These are phyloP conservation scores for Leersia perrieri DNA, from an alignment of 176 grass and related monocot genomes.

Conservation along the genomic window DNA sequence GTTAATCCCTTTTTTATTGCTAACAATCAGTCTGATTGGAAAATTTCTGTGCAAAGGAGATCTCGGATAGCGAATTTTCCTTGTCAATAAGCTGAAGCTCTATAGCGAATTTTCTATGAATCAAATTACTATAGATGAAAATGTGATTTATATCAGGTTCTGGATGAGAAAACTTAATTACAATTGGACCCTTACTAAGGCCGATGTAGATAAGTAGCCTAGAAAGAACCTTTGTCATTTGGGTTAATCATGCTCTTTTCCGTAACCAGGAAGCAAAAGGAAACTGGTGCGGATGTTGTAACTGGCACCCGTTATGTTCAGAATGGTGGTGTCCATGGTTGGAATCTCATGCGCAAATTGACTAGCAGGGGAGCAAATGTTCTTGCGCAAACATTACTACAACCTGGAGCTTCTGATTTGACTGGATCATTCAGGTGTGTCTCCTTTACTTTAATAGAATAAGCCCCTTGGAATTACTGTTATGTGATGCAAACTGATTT, in stretches of 20 bases:
- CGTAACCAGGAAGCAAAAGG: slow-evolving; percentile 68
- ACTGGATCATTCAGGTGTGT: slow-evolving; percentile 87
- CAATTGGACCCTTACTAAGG: not conserved
- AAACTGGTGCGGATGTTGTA: slow-evolving; percentile 84
- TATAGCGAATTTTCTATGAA: too few relatives aligned
- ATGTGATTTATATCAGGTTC: not conserved
- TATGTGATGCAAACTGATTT: slow-evolving; percentile 2
- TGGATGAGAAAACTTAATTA: not conserved
- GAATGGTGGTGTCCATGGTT: slow-evolving; percentile 93
- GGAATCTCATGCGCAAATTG: slow-evolving; percentile 94
- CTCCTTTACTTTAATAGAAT: not conserved
- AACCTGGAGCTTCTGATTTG: slow-evolving; percentile 86
- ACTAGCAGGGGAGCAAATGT: slow-evolving; percentile 99
- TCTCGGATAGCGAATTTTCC: not conserved
- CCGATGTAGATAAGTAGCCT: not conserved
- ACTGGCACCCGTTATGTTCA: slow-evolving; percentile 89
- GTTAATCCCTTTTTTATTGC: too few relatives aligned
- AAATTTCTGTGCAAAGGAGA: not conserved
- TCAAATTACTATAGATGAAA: not conserved
- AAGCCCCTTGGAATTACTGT: not conserved
- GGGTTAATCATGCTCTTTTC: slow-evolving; percentile 19
- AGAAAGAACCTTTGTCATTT: not conserved
- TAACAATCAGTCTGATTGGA: not conserved
- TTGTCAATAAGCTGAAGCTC: not conserved
- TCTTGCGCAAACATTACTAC: slow-evolving; percentile 93